phyloP scores from a whole-genome alignment of 2,329 filamentous ascomycete genomes.

The Colletotrichum sp. region DNA sequence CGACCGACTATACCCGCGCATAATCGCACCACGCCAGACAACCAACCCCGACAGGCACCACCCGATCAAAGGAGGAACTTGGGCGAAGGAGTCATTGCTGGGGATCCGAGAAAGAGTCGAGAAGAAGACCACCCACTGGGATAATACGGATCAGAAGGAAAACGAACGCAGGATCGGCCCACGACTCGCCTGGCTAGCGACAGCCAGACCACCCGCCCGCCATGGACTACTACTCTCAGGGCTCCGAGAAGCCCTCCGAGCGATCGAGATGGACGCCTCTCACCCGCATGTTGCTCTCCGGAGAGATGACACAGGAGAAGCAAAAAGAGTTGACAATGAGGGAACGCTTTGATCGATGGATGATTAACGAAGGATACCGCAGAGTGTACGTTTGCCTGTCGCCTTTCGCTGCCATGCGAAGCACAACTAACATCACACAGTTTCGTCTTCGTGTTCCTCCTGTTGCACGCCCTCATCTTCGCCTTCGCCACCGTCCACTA shows the following conservation, averaged over 20 bases:
- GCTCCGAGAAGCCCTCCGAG: conserved; percentile 62
- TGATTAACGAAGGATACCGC: conserved; percentile 87
- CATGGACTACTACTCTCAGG: conserved; percentile 37
- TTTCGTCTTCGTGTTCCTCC: conserved; percentile 77
- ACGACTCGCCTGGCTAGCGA: conserved; percentile 8
- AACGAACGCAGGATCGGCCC: neutral
- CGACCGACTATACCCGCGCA: conserved; percentile 11
- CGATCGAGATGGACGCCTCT: conserved; percentile 83
- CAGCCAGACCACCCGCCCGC: conserved; percentile 21
- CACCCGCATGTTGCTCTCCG: conserved; percentile 82
- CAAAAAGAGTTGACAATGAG: conserved; percentile 70
- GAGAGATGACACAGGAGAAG: conserved; percentile 78
- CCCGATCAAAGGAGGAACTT: neutral
- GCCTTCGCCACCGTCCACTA: conserved; percentile 83
- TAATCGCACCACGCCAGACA: neutral
- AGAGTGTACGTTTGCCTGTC: conserved; percentile 65
- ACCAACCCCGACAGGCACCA: neutral
- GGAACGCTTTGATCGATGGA: conserved; percentile 83
- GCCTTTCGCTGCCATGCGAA: neutral
- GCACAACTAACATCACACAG: conserved; percentile 43
- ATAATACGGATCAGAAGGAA: conserved; percentile 13
- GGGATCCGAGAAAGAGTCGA: conserved; percentile 20
- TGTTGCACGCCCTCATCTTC: conserved; percentile 79
- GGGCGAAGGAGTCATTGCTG: neutral
- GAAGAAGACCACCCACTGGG: conserved; percentile 19